phyloP scores from a whole-genome alignment of 306 rosid genomes.

The Neltuma alba region DNA sequence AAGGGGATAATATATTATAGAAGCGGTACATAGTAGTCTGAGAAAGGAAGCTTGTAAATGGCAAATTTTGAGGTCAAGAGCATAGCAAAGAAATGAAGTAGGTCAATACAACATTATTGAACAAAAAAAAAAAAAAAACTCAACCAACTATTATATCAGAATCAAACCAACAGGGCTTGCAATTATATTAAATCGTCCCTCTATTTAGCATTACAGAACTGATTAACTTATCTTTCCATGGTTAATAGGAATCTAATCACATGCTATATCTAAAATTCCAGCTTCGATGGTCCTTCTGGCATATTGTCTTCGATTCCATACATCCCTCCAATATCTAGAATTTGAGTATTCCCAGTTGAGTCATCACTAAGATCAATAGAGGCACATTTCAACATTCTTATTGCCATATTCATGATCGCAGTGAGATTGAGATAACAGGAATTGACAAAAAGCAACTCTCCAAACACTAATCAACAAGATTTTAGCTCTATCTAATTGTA shows the following conservation, averaged over 20 bases:
- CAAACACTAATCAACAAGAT: background rate
- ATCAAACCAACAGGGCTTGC: background rate
- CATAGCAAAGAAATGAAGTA: constrained; percentile 19
- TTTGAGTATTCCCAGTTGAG: background rate
- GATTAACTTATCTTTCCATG: background rate
- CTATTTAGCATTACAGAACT: background rate
- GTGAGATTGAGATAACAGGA: background rate
- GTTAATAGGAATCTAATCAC: background rate
- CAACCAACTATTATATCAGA: background rate
- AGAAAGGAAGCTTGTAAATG: constrained; percentile 1
- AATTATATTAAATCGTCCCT: background rate
- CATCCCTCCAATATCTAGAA: background rate
- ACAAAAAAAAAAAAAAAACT: background rate
- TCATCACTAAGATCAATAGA: constrained; percentile 2
- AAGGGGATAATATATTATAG: constrained; percentile 3
- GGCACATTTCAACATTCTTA: background rate
- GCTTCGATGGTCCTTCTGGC: background rate
- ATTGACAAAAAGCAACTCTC: background rate
- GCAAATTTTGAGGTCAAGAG: constrained; percentile 15
- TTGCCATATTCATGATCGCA: background rate
- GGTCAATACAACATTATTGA: constrained; percentile 19
- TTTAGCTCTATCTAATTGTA: background rate
- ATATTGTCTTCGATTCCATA: background rate
- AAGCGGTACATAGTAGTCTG: background rate
- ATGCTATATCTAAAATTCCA: constrained; percentile 8